These are phyloP conservation scores for Hypoxylon sp. DNA, from an alignment of 2,329 filamentous ascomycete species.

Conservation along the genomic window DNA sequence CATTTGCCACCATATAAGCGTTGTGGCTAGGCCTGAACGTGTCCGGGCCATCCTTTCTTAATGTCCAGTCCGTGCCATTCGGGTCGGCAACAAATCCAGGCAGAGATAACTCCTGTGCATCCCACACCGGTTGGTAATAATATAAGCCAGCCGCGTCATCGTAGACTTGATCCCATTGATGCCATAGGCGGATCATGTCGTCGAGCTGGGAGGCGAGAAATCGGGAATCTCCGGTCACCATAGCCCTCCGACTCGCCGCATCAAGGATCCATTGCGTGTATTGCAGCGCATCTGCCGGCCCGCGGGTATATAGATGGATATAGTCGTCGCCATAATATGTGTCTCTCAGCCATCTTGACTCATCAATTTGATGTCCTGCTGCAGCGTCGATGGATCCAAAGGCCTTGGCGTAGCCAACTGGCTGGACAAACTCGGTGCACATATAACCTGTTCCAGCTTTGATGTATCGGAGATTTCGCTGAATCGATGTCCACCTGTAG, in stretches of 20 bases:
- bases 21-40: slow-evolving; percentile 62
- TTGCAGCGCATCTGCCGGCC: slow-evolving; percentile 55
- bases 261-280: slow-evolving; percentile 59
- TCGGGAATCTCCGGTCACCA: slow-evolving; percentile 57
- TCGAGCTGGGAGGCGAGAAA: slow-evolving; percentile 58
- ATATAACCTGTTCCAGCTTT: slow-evolving; percentile 59
- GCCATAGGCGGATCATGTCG: slow-evolving; percentile 58
- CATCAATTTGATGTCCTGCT: slow-evolving; percentile 58
- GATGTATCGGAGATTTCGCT: slow-evolving; percentile 60
- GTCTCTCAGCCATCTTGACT: slow-evolving; percentile 59
- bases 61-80: slow-evolving; percentile 51
- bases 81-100: slow-evolving; percentile 58
- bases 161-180: slow-evolving; percentile 58
- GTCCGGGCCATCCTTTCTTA: slow-evolving; percentile 57
- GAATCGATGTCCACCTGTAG: slow-evolving; percentile 60
- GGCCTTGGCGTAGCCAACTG: slow-evolving; percentile 55
- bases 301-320: slow-evolving; percentile 57
- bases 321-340: slow-evolving; percentile 58
- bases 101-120: slow-evolving; percentile 61
- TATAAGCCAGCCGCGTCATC: slow-evolving; percentile 58
- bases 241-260: slow-evolving; percentile 55
- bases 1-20: slow-evolving; percentile 61
- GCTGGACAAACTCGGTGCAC: slow-evolving; percentile 61
- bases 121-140: slow-evolving; percentile 60
- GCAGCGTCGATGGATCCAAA: slow-evolving; percentile 55